phyloP scores from a whole-genome alignment of 2,329 filamentous ascomycete genomes.

The Aaosphaeria arxii region DNA sequence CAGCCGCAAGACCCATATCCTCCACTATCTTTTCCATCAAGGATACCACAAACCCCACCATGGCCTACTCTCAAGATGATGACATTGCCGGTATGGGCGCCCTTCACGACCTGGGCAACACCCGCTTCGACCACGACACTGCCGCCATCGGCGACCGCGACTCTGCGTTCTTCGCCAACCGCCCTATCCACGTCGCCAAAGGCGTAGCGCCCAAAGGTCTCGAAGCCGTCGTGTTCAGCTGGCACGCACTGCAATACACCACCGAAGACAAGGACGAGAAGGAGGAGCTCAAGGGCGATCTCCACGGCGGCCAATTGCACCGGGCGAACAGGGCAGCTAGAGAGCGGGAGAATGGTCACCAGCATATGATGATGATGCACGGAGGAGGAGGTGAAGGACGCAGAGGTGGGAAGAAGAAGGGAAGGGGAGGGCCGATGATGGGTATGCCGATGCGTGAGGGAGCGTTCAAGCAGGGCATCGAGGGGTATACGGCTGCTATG shows the following conservation, averaged over 20 bases:
- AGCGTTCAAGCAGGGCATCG: constrained; percentile 2
- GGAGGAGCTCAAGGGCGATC: constrained; percentile 31
- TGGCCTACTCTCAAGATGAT: too few relatives aligned
- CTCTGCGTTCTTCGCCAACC: constrained; percentile 11
- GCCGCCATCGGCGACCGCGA: constrained; percentile 29
- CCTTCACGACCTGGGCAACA: constrained; percentile 25
- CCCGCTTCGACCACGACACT: constrained; percentile 27
- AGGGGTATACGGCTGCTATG: constrained; percentile 10
- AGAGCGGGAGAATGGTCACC: neutral
- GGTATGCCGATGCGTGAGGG: neutral
- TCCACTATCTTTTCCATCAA: too few relatives aligned
- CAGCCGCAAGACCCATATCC: too few relatives aligned
- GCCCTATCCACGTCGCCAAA: constrained; percentile 16
- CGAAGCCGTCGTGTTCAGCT: constrained; percentile 24
- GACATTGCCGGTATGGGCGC: constrained; percentile 1
- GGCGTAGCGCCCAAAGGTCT: constrained; percentile 19
- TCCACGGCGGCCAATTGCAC: constrained; percentile 33
- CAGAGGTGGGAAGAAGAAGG: neutral
- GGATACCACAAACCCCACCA: too few relatives aligned
- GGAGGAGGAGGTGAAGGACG: neutral
- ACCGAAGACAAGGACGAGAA: constrained; percentile 19
- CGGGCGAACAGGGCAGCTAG: constrained; percentile 26
- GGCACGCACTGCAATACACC: constrained; percentile 23
- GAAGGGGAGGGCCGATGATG: neutral
- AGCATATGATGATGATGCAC: neutral